Conservation (phyloP, 2,329 filamentous ascomycete species). For the Fusarium equiseti region DNA sequence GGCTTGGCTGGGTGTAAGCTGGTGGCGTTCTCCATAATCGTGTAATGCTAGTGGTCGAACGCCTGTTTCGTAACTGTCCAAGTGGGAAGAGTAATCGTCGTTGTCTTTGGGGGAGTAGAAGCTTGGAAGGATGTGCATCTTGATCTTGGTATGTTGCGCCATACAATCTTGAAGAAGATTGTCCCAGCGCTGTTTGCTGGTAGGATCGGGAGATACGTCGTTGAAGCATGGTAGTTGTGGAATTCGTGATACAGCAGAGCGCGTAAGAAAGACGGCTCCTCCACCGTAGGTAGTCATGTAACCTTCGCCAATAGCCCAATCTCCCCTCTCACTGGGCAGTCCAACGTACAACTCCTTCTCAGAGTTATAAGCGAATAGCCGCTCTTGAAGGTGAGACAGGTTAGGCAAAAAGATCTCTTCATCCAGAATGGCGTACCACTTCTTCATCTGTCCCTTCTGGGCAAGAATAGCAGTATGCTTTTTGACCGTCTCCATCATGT, state of each 20-base stretch:
- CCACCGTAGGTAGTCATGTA: conserved; percentile 58
- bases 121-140: conserved; percentile 58
- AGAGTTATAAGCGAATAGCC: conserved; percentile 53
- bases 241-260: conserved; percentile 51
- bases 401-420: conserved; percentile 62
- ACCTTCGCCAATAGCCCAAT: conserved; percentile 57
- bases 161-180: conserved; percentile 57
- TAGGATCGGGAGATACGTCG: conserved; percentile 16
- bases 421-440: conserved; percentile 59
- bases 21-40: conserved; percentile 54
- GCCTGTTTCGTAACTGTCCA: conserved; percentile 56
- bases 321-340: conserved; percentile 57
- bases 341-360: conserved; percentile 56
- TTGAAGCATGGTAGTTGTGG: conserved; percentile 56
- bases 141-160: conserved; percentile 49
- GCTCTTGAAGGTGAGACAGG: conserved; percentile 54
- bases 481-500: conserved; percentile 53
- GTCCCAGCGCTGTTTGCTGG: conserved; percentile 55
- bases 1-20: conserved; percentile 55
- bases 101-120: conserved; percentile 56
- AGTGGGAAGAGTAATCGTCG: conserved; percentile 45
- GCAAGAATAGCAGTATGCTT: conserved; percentile 51
- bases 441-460: conserved; percentile 54
- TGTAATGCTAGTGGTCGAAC: conserved; percentile 57
- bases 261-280: conserved; percentile 58